A percentile compares a stretch with the other conserved stretches of the same genome.
Evolutionary conservation across 768 basidiomycete species (phyloP).

Genomic region (Calvatia gigantea): DNA sequence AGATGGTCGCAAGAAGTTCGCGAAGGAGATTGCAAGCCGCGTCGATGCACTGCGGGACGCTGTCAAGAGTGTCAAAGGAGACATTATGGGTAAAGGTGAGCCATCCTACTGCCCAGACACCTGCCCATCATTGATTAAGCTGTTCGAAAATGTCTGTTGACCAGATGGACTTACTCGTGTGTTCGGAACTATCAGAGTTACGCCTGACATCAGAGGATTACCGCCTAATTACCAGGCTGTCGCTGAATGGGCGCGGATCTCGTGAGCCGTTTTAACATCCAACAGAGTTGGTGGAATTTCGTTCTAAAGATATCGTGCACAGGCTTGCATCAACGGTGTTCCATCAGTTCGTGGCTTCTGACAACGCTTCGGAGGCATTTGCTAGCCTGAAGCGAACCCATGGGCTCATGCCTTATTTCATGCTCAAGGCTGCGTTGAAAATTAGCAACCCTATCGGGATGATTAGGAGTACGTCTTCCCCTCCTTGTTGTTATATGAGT

Average conservation of each 20-base stretch:
- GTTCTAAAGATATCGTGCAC: conserved; percentile 4
- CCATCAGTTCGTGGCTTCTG: conserved; percentile 90
- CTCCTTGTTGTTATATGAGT: background rate
- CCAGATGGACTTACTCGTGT: conserved; percentile 86
- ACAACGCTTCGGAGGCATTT: conserved; percentile 88
- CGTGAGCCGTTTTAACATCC: conserved; percentile 50
- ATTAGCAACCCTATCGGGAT: conserved; percentile 96
- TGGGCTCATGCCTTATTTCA: conserved; percentile 96
- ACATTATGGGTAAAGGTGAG: conserved; percentile 83
- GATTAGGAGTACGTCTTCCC: conserved; percentile 68
- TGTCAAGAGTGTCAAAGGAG: conserved; percentile 86
- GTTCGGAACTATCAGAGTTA: conserved; percentile 86
- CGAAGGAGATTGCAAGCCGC: conserved; percentile 77
- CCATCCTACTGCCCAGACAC: background rate
- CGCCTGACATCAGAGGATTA: conserved; percentile 69
- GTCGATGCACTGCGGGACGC: conserved; percentile 85
- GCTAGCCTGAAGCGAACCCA: conserved; percentile 88
- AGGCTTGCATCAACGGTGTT: conserved; percentile 97
- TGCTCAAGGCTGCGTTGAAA: conserved; percentile 86
- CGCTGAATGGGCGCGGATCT: conserved; percentile 95
- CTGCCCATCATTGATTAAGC: background rate
- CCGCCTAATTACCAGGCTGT: conserved; percentile 87
- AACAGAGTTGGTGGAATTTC: background rate
- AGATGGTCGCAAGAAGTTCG: conserved; percentile 83
- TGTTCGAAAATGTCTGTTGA: background rate